phyloP scores from a whole-genome alignment of 192 early-diverging fungal species.

The Gaertneriomyces semiglobifer region DNA sequence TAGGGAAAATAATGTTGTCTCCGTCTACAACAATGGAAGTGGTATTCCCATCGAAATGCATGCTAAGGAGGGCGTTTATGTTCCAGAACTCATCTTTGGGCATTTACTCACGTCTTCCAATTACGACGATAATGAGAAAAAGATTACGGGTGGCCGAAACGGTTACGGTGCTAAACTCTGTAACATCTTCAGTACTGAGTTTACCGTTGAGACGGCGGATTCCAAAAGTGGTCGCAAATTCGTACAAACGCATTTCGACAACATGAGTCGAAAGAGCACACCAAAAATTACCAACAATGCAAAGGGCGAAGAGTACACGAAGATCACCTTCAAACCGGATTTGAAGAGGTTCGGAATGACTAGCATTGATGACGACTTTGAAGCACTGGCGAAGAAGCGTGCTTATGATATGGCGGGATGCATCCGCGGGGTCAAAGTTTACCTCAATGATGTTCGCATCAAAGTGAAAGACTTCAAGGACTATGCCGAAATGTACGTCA shows the following conservation, averaged over 20 bases:
- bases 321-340: constrained; percentile 94
- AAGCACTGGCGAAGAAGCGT: constrained; percentile 85
- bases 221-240: constrained; percentile 67
- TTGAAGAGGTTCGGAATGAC: constrained; percentile 86
- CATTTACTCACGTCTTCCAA: constrained; percentile 95
- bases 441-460: constrained; percentile 76
- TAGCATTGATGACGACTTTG: constrained; percentile 77
- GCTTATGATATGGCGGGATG: constrained; percentile 92
- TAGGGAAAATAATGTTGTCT: constrained; percentile 70
- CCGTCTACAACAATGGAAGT: constrained; percentile 87
- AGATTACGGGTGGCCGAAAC: constrained; percentile 93
- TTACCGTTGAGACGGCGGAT: constrained; percentile 89
- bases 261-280: constrained; percentile 77
- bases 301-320: constrained; percentile 76
- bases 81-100: constrained; percentile 97
- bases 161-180: constrained; percentile 84
- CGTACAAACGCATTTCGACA: constrained; percentile 78
- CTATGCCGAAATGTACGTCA: constrained; percentile 79
- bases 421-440: constrained; percentile 78
- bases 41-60: constrained; percentile 96
- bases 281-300: constrained; percentile 70
- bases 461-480: constrained; percentile 86
- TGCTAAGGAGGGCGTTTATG: constrained; percentile 80
- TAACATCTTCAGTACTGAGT: constrained; percentile 95
- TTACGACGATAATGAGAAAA: constrained; percentile 93